Evolutionary conservation across 176 grass and related monocot genomes (phyloP), one percentile per base, ranked within the genome.

Genomic region (Zea mays): DNA sequence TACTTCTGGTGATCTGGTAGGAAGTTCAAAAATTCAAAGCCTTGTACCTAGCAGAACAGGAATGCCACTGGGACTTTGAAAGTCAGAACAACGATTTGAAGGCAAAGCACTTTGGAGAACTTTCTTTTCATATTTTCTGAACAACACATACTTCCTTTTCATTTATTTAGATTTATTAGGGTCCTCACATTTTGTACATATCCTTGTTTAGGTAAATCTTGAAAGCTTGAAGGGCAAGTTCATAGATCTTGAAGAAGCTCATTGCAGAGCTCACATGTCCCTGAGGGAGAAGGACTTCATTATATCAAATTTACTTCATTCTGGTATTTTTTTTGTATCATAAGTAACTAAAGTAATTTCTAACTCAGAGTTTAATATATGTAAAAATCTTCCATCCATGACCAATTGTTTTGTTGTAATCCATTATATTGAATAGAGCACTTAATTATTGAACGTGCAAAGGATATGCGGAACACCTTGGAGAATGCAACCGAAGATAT

Each of bases 261-360:
- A 85, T 57, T 81, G 50, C 49, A 89, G 69, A 77, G 83, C 71
- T 6, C 74, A 72, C 39, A 76, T 43, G 16, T 75, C 13, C 5
- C 55, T 87, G 7, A 91, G 90, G 78, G 88, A 93, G 88, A 97
- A 90, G 74, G 90, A 91, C 21, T 93, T 83, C 76, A 72, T 97
- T 74, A 97, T 97, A 44, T 91, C 93, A 83, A 87, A 82, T 51
- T 85, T 97, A 88, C 68, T 97, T 44, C 10, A 5, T 74, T 47
- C 77, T 20, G 88, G 93, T 97, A 90, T 65, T 86, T 17, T 17
- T 52, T 71, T 77, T 52, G 52, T 67, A 36, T 66, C 36, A 49
- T 62, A 76, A 71, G 42, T 73, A 84, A 58, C 11, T 70, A 62
- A 66, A 46, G 10, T 65, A 54, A 40, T 77, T 57, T 86, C 21